Evolutionary conservation across 2,329 filamentous ascomycete species (phyloP), one percentile per base, ranked within the genome.

Genomic region (Diaporthe citri): DNA sequence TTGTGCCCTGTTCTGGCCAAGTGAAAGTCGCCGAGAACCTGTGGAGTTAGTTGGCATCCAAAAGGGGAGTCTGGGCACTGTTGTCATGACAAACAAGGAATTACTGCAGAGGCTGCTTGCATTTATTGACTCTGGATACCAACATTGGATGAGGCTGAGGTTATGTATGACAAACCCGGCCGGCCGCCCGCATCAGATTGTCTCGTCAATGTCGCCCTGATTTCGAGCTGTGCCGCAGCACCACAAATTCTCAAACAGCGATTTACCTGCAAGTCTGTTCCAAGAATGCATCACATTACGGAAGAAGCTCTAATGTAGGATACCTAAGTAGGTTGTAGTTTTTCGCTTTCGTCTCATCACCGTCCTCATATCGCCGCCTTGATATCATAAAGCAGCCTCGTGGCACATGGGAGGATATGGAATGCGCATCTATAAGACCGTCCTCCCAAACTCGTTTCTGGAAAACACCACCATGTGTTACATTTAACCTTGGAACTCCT

Each of bases 401-500:
- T 59, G 59, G 36, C 43, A 55, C 73, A 77, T 78, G 74, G 73
- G 77, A 76, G 77, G 67, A 76, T 76, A 72, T 75, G 41, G 70
- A 71, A 76, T 41, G 48, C 76, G 75, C 78, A 74, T 77, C 76
- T 77, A 76, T 75, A 64, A 71, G 51, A 36, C 57, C 34, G 31
- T 72, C 62, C 51, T 66, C 66, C 60, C 59, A 36, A 72, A n/a
- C 76, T 74, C 74, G 60, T 69, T 67, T 74, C 72, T 66, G 76
- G 66, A 73, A 72, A 64, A 71, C 73, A 46, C 25, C 62, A 72
- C 67, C 73, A 70, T 52, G 48, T 69, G 70, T 52, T 72, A 73
- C 79, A 34, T 43, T 85, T 88, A 91, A 82, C 80, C 88, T 82
- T 86, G 85, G 86, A 92, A 93, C 85, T 93, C 91, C 84, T 89